phyloP scores from a whole-genome alignment of 371 early-diverging fungal genomes.

The Umbelopsis sp. region DNA sequence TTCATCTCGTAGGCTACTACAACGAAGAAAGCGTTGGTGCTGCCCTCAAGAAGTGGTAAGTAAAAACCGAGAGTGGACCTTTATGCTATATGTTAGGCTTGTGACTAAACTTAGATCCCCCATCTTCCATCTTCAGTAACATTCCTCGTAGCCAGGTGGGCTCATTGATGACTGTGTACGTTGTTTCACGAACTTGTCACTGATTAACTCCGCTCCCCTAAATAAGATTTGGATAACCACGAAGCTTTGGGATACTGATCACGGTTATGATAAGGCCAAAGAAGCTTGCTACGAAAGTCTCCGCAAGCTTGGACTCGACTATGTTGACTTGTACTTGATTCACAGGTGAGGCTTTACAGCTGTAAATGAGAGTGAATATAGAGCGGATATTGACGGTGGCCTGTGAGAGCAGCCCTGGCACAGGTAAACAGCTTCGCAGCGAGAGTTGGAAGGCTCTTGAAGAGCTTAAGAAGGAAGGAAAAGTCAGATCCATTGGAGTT shows the following conservation, averaged over 20 bases:
- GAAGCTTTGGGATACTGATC: constrained; percentile 59
- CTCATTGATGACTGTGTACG: neutral
- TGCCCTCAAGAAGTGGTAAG: constrained; percentile 51
- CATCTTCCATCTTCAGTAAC: constrained; percentile 29
- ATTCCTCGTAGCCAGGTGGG: constrained; percentile 55
- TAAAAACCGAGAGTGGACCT: neutral
- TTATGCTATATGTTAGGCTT: neutral
- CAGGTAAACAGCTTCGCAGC: constrained; percentile 46
- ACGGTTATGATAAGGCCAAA: constrained; percentile 51
- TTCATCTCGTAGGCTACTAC: constrained; percentile 25
- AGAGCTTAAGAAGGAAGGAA: constrained; percentile 60
- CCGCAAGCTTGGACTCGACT: constrained; percentile 64
- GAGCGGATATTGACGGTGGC: neutral
- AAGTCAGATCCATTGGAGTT: constrained; percentile 68
- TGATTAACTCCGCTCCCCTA: neutral
- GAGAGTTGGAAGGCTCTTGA: constrained; percentile 64
- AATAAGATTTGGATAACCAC: constrained; percentile 74
- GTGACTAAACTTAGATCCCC: neutral
- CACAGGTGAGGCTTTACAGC: constrained; percentile 43
- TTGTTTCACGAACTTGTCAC: neutral
- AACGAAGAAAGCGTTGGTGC: constrained; percentile 55
- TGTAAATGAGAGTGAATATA: neutral
- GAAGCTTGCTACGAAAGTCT: constrained; percentile 62
- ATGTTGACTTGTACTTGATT: constrained; percentile 83
- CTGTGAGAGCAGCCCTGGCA: constrained; percentile 42